Evolutionary conservation across 179 eudicot genomes (phyloP).

Genomic region (Gypsophila paniculata): DNA sequence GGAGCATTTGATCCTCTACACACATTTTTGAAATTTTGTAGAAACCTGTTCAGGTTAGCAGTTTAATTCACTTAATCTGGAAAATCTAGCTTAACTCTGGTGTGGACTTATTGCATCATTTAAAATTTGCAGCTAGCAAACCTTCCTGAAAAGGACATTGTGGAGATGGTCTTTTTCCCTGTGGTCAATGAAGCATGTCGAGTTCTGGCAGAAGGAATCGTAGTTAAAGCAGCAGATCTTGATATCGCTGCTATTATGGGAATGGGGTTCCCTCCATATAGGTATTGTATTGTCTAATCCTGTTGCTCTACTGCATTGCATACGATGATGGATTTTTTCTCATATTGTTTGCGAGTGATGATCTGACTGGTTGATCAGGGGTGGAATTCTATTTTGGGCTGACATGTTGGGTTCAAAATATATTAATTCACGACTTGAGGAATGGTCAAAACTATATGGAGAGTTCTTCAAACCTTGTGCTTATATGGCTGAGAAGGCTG

Average conservation of each 20-base stretch:
- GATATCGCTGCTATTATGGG: slow-evolving; percentile 90
- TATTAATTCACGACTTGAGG: slow-evolving; percentile 60
- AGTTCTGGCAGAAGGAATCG: slow-evolving; percentile 82
- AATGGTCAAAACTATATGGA: slow-evolving; percentile 72
- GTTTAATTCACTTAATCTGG: too few relatives aligned
- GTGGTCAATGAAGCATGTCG: slow-evolving; percentile 93
- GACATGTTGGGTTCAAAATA: slow-evolving; percentile 78
- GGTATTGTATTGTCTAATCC: slow-evolving; percentile 35
- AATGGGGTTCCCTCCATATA: slow-evolving; percentile 95
- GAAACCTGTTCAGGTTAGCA: too few relatives aligned
- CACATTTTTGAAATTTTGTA: too few relatives aligned
- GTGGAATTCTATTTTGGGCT: slow-evolving; percentile 85
- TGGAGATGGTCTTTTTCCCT: slow-evolving; percentile 93
- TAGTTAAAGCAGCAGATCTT: slow-evolving; percentile 81
- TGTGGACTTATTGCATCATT: slow-evolving; percentile 13
- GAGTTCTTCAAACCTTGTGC: slow-evolving; percentile 78
- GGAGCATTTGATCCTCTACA: too few relatives aligned
- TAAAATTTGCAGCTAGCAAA: slow-evolving; percentile 47
- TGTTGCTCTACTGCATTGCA: neutral
- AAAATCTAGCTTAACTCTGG: neutral
- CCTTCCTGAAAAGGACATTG: slow-evolving; percentile 68
- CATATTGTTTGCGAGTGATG: too few relatives aligned
- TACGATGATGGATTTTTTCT: neutral
- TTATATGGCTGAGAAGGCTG: slow-evolving; percentile 76
- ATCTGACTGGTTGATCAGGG: slow-evolving; percentile 37